A percentile compares a stretch with the other conserved stretches of the same genome.
phyloP scores from a whole-genome alignment of 306 rosid genomes.

The Boehmeria nivea region DNA sequence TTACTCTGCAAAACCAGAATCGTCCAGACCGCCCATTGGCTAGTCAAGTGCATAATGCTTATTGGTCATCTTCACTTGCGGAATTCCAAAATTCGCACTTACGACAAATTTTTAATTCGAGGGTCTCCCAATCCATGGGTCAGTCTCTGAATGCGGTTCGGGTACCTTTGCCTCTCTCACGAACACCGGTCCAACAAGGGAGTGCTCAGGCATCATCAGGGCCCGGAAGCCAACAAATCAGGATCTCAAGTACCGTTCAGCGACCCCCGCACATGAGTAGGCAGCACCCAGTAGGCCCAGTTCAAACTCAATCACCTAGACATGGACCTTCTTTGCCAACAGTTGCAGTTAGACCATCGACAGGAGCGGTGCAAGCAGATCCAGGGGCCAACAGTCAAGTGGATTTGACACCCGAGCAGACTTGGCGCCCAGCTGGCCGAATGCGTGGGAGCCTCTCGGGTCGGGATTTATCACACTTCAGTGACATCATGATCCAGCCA shows the following conservation, averaged over 20 bases:
- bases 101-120: slow-evolving; percentile 46
- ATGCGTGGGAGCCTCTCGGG: slow-evolving; percentile 88
- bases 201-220: slow-evolving; percentile 31
- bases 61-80: slow-evolving; percentile 17
- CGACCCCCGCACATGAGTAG: slow-evolving; percentile 26
- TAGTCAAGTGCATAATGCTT: slow-evolving; percentile 29
- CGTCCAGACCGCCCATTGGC: slow-evolving; percentile 27
- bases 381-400: slow-evolving; percentile 27
- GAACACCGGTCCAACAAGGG: slow-evolving; percentile 36
- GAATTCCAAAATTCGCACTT: slow-evolving; percentile 51
- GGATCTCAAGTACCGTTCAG: slow-evolving; percentile 17
- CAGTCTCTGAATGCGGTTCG: slow-evolving; percentile 7
- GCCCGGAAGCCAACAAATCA: slow-evolving; percentile 28
- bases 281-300: slow-evolving; percentile 29
- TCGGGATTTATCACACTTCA: slow-evolving; percentile 32
- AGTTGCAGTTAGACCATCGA: slow-evolving; percentile 22
- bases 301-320: slow-evolving; percentile 38
- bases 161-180: slow-evolving; percentile 21
- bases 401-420: slow-evolving; percentile 36
- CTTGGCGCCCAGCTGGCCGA: slow-evolving; percentile 56
- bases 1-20: slow-evolving; percentile 45
- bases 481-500: slow-evolving; percentile 50
- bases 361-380: slow-evolving; percentile 34
- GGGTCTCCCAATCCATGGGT: slow-evolving; percentile 16
- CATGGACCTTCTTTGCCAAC: slow-evolving; percentile 22